Base-by-base conservation (phyloP, 495 filamentous ascomycete genomes). In the Penicillium subrubescens region DNA sequence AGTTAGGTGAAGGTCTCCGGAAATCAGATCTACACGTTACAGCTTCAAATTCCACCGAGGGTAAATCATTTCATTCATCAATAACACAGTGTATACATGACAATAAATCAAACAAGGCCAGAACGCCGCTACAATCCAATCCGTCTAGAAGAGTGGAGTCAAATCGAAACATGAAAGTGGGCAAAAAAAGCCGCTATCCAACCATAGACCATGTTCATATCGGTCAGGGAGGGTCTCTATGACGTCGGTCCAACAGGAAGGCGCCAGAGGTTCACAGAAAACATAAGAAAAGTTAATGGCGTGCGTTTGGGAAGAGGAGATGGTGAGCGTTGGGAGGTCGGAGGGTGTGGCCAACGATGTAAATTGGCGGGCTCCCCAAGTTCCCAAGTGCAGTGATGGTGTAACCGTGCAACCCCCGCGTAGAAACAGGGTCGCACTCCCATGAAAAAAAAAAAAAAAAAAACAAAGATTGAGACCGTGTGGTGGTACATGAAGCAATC, bases 401-500 rank as follows among this genome's bases (percentile, higher is more conserved):
- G 25, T 52, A 52, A 52, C 25, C 0, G 12, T 52, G 48, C 14
- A 8, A 29, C 23, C 23, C 23, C 25, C 25, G 15, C 5, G 48
- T 17, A 29, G 17, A 51, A 23, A 29, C 11, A 2, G 23, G 15
- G 25, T 17, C 12, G 25, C 27, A 27, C 48, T 14, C 21, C 27
- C 46, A 27, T 27, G 35, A 14, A 39, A 43, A 29, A 19, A 14
- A 54, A 34, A 58, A 55, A 29, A 41, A 12, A 56, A 34, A 23
- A 67, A 56, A 60, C 19, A 31, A 21, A 35, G 58, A 59, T 56
- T 41, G 50, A 67, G 64, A 63, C 66, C 66, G 55, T 63, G 63
- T 73, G 60, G 57, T 71, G 54, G 59, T 70, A 75, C 76, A 73
- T 63, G 59, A 64, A 59, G 65, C 72, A 68, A 73, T 73, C 77